Base-by-base conservation (phyloP, 208 protist species). In the Leishmania tropica region DNA sequence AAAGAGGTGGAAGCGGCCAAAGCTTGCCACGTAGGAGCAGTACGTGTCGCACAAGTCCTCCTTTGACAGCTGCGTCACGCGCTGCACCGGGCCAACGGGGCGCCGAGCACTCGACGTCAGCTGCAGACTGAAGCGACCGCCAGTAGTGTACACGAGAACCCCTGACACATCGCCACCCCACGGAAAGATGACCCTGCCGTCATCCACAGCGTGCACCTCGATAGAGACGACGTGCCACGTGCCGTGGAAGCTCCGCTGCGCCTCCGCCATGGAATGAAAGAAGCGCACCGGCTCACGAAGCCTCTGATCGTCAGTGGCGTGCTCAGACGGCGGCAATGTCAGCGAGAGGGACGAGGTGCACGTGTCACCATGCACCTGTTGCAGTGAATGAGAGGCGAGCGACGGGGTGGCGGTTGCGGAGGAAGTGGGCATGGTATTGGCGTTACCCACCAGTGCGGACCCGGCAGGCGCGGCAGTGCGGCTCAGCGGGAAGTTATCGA, bases 101-200 rank as follows among this genome's bases (percentile, higher is more conserved):
- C 79, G 86, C 19, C 87, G 84, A 3, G 48, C n/a, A 40, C n/a
- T 75, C 24, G 89, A 64, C n/a, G 85, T 75, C n/a, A 95, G 74
- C 76, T 96, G 95, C 78, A 96, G 76, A n/a, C 90, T 87, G 79
- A 90, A 95, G 51, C 84, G 68, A 3, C 87, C 90, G 37, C 76
- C 81, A 13, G 83, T 48, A 24, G 79, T 81, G 85, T 96, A 96
- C 37, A 92, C 79, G 19, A 96, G 92, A 53, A 94, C 37, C 21
- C 95, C 95, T 15, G 71, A 70, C 1, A 97, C 92, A 28, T 91
- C 86, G 13, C 91, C 87, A 15, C 95, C 95, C 95, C 95, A 97
- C 19, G 95, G 95, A 53, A 93, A 96, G 65, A 89, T 87, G 37
- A 97, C 85, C 31, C 89, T 87, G 21, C 95, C 91, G 73, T 95